Conservation (phyloP, 176 grass and related monocot species). For the Poa pratensis region DNA sequence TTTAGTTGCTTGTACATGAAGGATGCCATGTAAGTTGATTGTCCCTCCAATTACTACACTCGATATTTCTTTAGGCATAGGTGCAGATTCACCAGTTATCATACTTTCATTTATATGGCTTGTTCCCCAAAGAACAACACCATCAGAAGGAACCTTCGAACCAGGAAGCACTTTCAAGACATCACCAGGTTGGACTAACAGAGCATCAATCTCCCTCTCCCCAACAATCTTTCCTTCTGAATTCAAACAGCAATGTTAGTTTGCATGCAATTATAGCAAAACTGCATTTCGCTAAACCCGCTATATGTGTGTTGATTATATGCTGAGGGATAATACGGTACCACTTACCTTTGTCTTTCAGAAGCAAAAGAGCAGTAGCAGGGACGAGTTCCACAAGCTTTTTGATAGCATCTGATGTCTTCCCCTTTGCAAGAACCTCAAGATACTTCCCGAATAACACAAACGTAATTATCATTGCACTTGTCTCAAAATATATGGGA, state of each 20-base stretch:
- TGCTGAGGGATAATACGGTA: not conserved
- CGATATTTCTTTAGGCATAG: constrained; percentile 78
- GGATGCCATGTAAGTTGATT: constrained; percentile 89
- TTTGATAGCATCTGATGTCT: constrained; percentile 97
- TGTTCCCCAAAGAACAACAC: constrained; percentile 80
- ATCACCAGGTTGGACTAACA: constrained; percentile 92
- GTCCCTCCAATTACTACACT: constrained; percentile 85
- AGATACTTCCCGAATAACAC: constrained; percentile 98
- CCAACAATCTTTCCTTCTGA: constrained; percentile 67
- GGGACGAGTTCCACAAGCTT: constrained; percentile 97
- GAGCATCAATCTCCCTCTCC: constrained; percentile 93
- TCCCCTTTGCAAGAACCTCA: constrained; percentile 94
- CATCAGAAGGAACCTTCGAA: constrained; percentile 92
- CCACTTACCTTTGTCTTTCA: constrained; percentile 80
- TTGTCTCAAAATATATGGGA: constrained; percentile 98
- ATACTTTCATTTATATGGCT: constrained; percentile 99
- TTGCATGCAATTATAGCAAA: constrained; percentile 14
- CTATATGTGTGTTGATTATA: constrained; percentile 5
- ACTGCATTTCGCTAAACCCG: constrained; percentile 14
- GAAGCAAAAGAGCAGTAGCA: constrained; percentile 88
- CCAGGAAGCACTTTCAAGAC: constrained; percentile 94
- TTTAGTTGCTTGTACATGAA: constrained; percentile 95
- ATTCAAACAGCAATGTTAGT: constrained; percentile 34
- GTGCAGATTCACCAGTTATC: constrained; percentile 96
- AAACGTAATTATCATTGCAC: constrained; percentile 99